phyloP scores from a whole-genome alignment of 2,329 filamentous ascomycete genomes.

The Colletotrichum plurivorum region DNA sequence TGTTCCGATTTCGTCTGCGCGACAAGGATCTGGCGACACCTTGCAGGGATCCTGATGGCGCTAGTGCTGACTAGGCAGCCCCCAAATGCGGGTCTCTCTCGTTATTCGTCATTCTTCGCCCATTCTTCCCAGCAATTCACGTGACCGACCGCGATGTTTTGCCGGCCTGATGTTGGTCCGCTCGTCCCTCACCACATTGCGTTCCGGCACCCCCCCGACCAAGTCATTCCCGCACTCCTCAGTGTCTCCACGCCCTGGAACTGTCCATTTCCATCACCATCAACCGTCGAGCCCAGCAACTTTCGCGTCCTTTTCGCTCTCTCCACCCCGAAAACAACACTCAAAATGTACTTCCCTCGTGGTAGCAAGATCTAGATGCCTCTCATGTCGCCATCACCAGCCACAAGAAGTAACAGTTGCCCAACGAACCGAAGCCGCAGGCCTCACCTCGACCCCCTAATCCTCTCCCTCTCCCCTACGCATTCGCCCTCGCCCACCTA shows the following conservation, averaged over 20 bases:
- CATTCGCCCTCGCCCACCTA: slow-evolving; percentile 6
- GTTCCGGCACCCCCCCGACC: slow-evolving; percentile 37
- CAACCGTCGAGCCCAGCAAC: slow-evolving; percentile 17
- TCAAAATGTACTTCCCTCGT: slow-evolving; percentile 17
- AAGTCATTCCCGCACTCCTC: slow-evolving; percentile 39
- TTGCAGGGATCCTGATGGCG: background rate
- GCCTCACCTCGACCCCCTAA: slow-evolving; percentile 18
- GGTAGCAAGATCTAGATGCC: slow-evolving; percentile 24
- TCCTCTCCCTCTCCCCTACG: background rate
- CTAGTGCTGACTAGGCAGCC: slow-evolving; percentile 14
- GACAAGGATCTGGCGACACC: slow-evolving; percentile 5
- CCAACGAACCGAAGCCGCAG: slow-evolving; percentile 26
- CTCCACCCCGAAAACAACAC: background rate
- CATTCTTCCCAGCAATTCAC: slow-evolving; percentile 15
- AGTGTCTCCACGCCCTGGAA: slow-evolving; percentile 40
- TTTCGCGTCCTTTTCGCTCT: slow-evolving; percentile 6
- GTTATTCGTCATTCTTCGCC: slow-evolving; percentile 27
- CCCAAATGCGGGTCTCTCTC: background rate
- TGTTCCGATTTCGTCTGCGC: slow-evolving; percentile 29
- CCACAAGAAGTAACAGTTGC: background rate
- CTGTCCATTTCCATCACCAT: slow-evolving; percentile 39
- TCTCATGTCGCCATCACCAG: slow-evolving; percentile 28
- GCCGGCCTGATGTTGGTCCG: slow-evolving; percentile 37
- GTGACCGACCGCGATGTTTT: slow-evolving; percentile 36
- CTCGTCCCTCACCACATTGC: slow-evolving; percentile 38